These are phyloP conservation scores for Panaeolus papilionaceus DNA, from an alignment of 768 basidiomycete species.

Conservation along the genomic window DNA sequence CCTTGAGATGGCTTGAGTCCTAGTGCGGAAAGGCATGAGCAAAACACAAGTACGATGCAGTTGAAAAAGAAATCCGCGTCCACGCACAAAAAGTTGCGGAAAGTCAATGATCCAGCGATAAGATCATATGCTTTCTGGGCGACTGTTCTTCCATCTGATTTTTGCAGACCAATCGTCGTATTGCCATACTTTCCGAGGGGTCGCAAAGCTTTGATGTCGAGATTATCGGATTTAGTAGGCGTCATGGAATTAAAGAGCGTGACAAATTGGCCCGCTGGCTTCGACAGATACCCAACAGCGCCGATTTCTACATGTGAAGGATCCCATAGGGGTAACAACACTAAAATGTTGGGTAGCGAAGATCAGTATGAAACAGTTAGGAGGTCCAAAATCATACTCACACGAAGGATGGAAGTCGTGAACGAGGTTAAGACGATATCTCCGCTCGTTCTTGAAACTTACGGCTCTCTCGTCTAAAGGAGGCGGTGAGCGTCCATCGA, in stretches of 20 bases:
- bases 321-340: slow-evolving; percentile 74
- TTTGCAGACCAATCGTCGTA: slow-evolving; percentile 52
- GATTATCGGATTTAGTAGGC: slow-evolving; percentile 53
- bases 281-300: slow-evolving; percentile 79
- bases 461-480: slow-evolving; percentile 46
- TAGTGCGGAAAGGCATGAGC: slow-evolving; percentile 13
- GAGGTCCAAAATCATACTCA: slow-evolving; percentile 40
- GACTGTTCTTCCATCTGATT: slow-evolving; percentile 63
- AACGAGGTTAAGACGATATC: slow-evolving; percentile 67
- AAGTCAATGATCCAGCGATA: slow-evolving; percentile 26
- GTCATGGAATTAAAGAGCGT: slow-evolving; percentile 76
- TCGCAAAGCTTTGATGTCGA: slow-evolving; percentile 52
- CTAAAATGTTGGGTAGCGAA: slow-evolving; percentile 35
- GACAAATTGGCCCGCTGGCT: slow-evolving; percentile 70
- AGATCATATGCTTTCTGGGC: slow-evolving; percentile 53
- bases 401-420: slow-evolving; percentile 77
- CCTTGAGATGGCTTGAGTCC: slow-evolving; percentile 48
- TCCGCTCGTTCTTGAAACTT: slow-evolving; percentile 63
- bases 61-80: neutral
- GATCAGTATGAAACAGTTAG: neutral
- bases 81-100: slow-evolving; percentile 45
- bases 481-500: slow-evolving; percentile 44
- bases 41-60: neutral
- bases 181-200: slow-evolving; percentile 70
- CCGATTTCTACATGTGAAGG: slow-evolving; percentile 71